These are phyloP conservation scores for Adansonia gregorii DNA, from an alignment of 441 rosid species.

Conservation along the genomic window DNA sequence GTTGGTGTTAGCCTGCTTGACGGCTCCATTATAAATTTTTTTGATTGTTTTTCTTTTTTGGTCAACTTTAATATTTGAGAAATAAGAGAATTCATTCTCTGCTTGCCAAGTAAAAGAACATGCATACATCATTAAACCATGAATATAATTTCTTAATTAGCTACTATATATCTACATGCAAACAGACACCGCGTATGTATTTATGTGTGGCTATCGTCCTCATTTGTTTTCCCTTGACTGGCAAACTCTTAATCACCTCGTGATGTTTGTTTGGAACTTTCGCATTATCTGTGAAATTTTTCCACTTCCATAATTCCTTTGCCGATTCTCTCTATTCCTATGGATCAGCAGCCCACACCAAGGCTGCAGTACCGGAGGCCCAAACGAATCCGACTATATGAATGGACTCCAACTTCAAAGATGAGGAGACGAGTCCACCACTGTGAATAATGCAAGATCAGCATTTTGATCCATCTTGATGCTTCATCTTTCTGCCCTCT, in stretches of 20 bases:
- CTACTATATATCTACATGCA: too few species aligned
- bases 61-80: too few species aligned
- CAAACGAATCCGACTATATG: not conserved
- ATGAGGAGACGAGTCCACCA: not conserved
- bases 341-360: not conserved
- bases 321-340: not conserved
- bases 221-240: not conserved
- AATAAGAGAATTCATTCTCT: too few species aligned
- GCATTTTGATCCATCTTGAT: not conserved
- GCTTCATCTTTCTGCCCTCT: not conserved
- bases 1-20: not conserved
- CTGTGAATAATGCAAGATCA: not conserved
- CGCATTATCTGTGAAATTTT: not conserved
- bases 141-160: too few species aligned
- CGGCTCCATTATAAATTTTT: slow-evolving; percentile 24
- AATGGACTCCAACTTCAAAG: not conserved
- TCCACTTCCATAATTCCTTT: slow-evolving; percentile 2
- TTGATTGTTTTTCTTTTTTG: not conserved
- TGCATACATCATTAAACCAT: too few species aligned
- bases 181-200: too few species aligned
- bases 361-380: not conserved
- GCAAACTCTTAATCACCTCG: not conserved
- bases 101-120: too few species aligned
- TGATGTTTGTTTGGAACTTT: not conserved
- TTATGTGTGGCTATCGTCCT: not conserved